Conservation (phyloP, 2,329 filamentous ascomycete genomes). For the Exophiala aquamarina region DNA sequence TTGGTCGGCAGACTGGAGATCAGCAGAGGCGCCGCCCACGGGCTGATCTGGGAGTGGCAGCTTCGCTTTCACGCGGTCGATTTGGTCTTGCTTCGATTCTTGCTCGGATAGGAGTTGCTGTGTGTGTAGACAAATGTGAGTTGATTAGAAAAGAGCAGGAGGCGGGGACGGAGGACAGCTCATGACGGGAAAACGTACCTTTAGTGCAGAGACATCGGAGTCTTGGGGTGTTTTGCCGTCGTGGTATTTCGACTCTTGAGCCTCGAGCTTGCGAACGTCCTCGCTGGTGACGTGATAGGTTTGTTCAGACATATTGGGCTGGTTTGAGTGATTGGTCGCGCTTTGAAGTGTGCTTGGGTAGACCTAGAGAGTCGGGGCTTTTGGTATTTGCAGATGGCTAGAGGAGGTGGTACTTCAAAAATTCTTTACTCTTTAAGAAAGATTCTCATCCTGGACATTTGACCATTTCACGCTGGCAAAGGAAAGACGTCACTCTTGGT, state of each 20-base stretch:
- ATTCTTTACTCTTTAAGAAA: too few relatives aligned
- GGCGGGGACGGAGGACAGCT: neutral
- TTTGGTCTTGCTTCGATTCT: slow-evolving; percentile 60
- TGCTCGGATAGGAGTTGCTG: slow-evolving; percentile 38
- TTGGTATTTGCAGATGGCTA: too few relatives aligned
- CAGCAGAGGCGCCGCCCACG: slow-evolving; percentile 60
- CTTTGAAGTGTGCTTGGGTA: too few relatives aligned
- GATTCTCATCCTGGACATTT: too few relatives aligned
- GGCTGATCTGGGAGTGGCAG: slow-evolving; percentile 79
- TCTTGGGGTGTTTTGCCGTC: slow-evolving; percentile 44
- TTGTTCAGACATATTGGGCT: slow-evolving; percentile 28
- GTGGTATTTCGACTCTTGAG: slow-evolving; percentile 40
- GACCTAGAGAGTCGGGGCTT: too few relatives aligned
- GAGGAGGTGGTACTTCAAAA: too few relatives aligned
- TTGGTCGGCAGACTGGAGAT: slow-evolving; percentile 73
- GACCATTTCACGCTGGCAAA: too few relatives aligned
- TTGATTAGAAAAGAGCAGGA: neutral
- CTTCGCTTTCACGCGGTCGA: slow-evolving; percentile 68
- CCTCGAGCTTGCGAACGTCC: slow-evolving; percentile 50
- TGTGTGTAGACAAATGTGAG: slow-evolving; percentile 1
- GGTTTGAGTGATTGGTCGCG: too few relatives aligned
- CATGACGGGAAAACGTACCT: slow-evolving; percentile 39
- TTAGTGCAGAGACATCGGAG: slow-evolving; percentile 47
- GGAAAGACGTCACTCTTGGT: too few relatives aligned
- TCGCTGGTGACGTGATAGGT: slow-evolving; percentile 52